Conservation (phyloP, 345 rosid genomes). For the Hibiscus mutabilis region DNA sequence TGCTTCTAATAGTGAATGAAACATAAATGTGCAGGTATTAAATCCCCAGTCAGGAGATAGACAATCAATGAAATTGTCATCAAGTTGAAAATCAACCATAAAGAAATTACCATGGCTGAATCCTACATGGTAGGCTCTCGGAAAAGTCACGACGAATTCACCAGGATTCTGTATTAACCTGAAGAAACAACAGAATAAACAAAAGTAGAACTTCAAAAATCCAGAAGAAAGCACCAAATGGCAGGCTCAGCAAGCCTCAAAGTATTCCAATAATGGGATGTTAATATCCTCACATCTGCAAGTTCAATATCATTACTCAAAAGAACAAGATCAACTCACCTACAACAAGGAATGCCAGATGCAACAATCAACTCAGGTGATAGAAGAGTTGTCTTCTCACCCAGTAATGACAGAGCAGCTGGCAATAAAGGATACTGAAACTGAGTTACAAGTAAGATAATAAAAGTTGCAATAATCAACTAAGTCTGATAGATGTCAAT, state of each 20-base stretch:
- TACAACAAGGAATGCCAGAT: conserved; percentile 92
- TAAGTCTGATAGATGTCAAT: background rate
- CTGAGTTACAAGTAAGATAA: conserved; percentile 9
- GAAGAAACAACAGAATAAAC: conserved; percentile 24
- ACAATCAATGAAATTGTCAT: conserved; percentile 6
- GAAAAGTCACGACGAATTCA: conserved; percentile 99
- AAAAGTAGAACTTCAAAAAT: conserved; percentile 19
- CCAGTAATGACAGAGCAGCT: conserved; percentile 84
- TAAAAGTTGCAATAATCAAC: background rate
- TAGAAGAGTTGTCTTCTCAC: conserved; percentile 96
- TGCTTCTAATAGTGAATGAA: background rate
- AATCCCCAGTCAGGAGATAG: conserved; percentile 5
- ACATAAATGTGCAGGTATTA: background rate
- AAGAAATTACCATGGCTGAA: conserved; percentile 98
- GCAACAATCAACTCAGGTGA: conserved; percentile 80
- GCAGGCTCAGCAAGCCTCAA: conserved; percentile 3
- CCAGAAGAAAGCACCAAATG: conserved; percentile 14
- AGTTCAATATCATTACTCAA: conserved; percentile 3
- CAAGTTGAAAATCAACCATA: conserved; percentile 8
- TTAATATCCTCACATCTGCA: conserved; percentile 1
- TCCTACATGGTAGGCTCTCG: conserved; percentile 98
- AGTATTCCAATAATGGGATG: conserved; percentile 7
- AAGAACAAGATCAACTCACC: conserved; percentile 42
- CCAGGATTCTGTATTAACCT: conserved; percentile 98
- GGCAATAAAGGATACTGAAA: conserved; percentile 26